Evolutionary conservation across 805 yeast species (phyloP), one percentile per base, ranked within the genome.

Genomic region (Danielia reshetovae): DNA sequence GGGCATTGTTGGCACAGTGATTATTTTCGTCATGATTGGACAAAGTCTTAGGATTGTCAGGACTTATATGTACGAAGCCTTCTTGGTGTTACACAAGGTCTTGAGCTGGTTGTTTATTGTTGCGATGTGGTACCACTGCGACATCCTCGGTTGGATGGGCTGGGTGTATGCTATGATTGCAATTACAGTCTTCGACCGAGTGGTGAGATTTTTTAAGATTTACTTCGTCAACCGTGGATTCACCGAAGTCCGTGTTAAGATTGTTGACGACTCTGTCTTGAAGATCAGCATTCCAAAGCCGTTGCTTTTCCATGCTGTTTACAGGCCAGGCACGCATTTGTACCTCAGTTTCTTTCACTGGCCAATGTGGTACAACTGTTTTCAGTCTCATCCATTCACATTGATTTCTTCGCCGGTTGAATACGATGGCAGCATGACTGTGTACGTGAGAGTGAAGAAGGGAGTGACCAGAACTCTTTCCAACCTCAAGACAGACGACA

Each of bases 121-220:
- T n/a, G 28, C 47, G 18, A 46, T 46, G 50, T 46, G 48, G 46
- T 44, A 44, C 33, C 50, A 46, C 30, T 46, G 48, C 23, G 18
- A 19, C 18, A 32, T 14, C 5, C 31, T 46, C 15, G 50, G 50
- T 24, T 46, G 50, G 50, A 44, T 46, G 50, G 50, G 48, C 16
- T 46, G 50, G 50, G 45, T 46, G 3, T 46, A 46, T 30, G 34
- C 48, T 5, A 32, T 46, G 3, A 42, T 46, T 15, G 50, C 45
- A 1, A 28, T 42, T 15, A 42, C 45, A 6, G 45, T 32, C 3
- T 46, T 39, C 18, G 50, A 46, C 28, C 32, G 50, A 11, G 30
- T 24, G 12, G 36, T 44, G 23, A 22, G 50, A 7, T 24, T 38
- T 7, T 30, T 42, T 27, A 44, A 44, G 37, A 39, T 42, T 14